Base-by-base conservation (phyloP, 2,329 filamentous ascomycete species). In the Aphanocladium album region DNA sequence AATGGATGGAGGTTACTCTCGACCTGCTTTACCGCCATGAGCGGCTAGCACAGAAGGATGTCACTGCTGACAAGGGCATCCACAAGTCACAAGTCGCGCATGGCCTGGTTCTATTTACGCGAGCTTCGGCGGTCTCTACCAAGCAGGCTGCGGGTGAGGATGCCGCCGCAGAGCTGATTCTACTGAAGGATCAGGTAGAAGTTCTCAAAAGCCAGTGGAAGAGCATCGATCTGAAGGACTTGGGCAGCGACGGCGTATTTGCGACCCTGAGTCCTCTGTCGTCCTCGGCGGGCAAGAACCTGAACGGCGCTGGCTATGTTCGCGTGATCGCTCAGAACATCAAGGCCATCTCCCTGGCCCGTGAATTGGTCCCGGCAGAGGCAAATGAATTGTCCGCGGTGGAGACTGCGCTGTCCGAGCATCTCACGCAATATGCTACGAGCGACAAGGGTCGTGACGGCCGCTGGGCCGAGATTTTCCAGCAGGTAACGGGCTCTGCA, bases 21-120 rank as follows among this genome's bases (percentile, higher is more conserved):
- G 80, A 84, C 50, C 68, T 84, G 62, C 69, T 84, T 47, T 73
- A 82, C 65, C 72, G 77, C 27, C 69, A 75, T 16, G 70, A 68
- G 23, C 81, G 83, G 68, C 60, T 35, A 12, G 11, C 3, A 19
- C 37, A 66, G 35, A 64, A 61, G 2, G 46, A 62, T 14, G 37
- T 12, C 2, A 9, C 21, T 9, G 58, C 62, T 2, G 50, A 60
- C 43, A 64, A 64, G 41, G 56, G 35, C 35, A 39, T 69, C 43
- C 66, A 72, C 53, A 64, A 65, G 27, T 70, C 69, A 19, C 67
- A 66, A 5, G 17, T 70, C 27, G 61, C 72, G 17, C 71, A 71
- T n/a, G 72, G 72, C 33, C 62, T 71, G 62, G 60, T 66, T 7
- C 64, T 76, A 41, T 73, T 70, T 62, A 59, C 69, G 2, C 66